These are phyloP conservation scores for Cyclotella sp. DNA, from an alignment of 108 stramenopile genomes.

Conservation along the genomic window DNA sequence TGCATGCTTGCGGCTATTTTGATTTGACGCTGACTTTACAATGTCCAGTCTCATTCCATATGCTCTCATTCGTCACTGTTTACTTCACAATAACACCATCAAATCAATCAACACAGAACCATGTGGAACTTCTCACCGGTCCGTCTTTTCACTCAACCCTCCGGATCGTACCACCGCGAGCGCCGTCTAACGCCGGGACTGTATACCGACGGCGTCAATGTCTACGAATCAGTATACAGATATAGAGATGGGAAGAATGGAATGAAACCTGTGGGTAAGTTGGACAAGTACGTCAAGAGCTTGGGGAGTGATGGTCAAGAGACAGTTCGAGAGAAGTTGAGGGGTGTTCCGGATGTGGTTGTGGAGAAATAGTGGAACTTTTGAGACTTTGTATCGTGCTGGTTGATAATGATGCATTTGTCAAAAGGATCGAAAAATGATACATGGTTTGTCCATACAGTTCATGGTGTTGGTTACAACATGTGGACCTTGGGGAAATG, in stretches of 20 bases:
- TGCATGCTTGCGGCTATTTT: no score
- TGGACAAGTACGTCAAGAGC: constrained; percentile 58
- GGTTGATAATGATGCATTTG: background rate
- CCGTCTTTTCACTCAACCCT: constrained; percentile 77
- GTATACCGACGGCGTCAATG: constrained; percentile 81
- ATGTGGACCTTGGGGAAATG: no score
- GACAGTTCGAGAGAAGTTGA: constrained; percentile 60
- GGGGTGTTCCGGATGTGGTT: constrained; percentile 82
- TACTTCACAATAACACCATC: background rate
- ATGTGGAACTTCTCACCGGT: constrained; percentile 88
- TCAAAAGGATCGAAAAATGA: no score
- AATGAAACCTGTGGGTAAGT: constrained; percentile 66
- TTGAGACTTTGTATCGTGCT: background rate
- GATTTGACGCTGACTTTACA: constrained; percentile 3
- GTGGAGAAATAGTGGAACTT: constrained; percentile 61
- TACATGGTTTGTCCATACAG: no score
- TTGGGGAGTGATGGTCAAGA: constrained; percentile 46
- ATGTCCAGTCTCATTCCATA: constrained; percentile 3
- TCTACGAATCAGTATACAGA: constrained; percentile 81
- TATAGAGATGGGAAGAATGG: constrained; percentile 87
- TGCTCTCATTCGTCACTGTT: background rate
- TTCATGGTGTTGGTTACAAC: no score
- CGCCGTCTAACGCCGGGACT: constrained; percentile 80
- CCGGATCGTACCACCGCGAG: constrained; percentile 88
- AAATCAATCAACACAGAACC: constrained; percentile 48